phyloP scores from a whole-genome alignment of 2,329 filamentous ascomycete genomes.

The Apiospora kogelbergensis region DNA sequence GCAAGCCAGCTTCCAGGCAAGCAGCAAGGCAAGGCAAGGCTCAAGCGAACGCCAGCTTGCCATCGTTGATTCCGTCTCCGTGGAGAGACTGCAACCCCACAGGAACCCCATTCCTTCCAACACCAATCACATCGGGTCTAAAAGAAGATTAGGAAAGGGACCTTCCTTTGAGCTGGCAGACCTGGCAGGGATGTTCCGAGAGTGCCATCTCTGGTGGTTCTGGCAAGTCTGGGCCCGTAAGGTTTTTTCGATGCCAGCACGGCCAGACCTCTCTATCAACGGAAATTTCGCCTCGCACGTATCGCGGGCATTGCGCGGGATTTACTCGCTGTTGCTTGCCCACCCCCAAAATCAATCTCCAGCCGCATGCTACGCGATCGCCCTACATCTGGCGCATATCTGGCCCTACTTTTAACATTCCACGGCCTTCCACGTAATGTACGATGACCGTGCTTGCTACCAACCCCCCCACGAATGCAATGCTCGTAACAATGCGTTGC shows the following conservation, averaged over 20 bases:
- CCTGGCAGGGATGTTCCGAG: constrained; percentile 2
- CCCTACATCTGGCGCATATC: neutral
- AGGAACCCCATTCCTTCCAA: neutral
- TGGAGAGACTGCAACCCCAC: constrained; percentile 3
- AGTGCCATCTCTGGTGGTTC: neutral
- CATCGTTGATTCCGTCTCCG: neutral
- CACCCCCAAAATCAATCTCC: neutral
- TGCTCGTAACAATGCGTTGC: neutral
- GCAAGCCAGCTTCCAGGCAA: too few species aligned
- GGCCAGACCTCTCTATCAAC: neutral
- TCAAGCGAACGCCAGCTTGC: constrained; percentile 1
- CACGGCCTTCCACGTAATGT: neutral
- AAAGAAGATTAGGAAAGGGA: constrained; percentile 3
- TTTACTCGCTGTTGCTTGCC: constrained; percentile 2
- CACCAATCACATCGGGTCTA: constrained; percentile 3
- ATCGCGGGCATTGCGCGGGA: constrained; percentile 8
- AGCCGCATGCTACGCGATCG: neutral
- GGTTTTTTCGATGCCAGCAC: neutral
- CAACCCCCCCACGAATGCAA: neutral
- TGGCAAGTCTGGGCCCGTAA: too few species aligned
- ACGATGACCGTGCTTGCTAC: neutral
- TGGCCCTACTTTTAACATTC: neutral
- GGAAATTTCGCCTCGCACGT: constrained; percentile 7
- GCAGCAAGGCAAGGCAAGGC: neutral
- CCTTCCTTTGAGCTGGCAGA: neutral